phyloP scores from a whole-genome alignment of 768 basidiomycete genomes.

The Flagelloscypha sp. region DNA sequence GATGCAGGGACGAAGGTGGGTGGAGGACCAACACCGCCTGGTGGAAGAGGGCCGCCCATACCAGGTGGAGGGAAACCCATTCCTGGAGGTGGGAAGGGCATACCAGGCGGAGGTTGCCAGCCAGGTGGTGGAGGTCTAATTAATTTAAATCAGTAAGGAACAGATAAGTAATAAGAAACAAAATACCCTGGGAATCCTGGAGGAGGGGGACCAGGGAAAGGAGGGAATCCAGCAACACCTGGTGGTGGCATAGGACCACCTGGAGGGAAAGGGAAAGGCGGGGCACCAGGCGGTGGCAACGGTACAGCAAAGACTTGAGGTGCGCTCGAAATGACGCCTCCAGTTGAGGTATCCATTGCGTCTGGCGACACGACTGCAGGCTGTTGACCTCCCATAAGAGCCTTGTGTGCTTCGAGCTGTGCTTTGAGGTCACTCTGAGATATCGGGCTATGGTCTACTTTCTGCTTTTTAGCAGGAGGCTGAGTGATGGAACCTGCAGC shows the following conservation, averaged over 20 bases:
- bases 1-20: slow-evolving; percentile 15
- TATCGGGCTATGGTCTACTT: slow-evolving; percentile 67
- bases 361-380: slow-evolving; percentile 21
- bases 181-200: slow-evolving; percentile 42
- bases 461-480: slow-evolving; percentile 73
- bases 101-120: slow-evolving; percentile 32
- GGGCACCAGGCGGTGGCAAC: slow-evolving; percentile 31
- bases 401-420: slow-evolving; percentile 84
- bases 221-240: slow-evolving; percentile 44
- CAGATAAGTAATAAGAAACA: too few relatives aligned
- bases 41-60: slow-evolving; percentile 13
- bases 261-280: slow-evolving; percentile 30
- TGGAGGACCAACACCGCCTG: slow-evolving; percentile 10
- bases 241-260: slow-evolving; percentile 27
- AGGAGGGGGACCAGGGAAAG: slow-evolving; percentile 35
- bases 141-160: slow-evolving; percentile 12
- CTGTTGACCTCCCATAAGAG: slow-evolving; percentile 68
- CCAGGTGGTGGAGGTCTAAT: slow-evolving; percentile 34
- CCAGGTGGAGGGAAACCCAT: slow-evolving; percentile 17
- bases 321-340: slow-evolving; percentile 65
- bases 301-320: slow-evolving; percentile 56
- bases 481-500: slow-evolving; percentile 75
- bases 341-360: slow-evolving; percentile 32
- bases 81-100: slow-evolving; percentile 18
- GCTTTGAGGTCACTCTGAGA: slow-evolving; percentile 78